Base-by-base conservation (phyloP, 1,139 yeast genomes). In the Taiozyma sp. region DNA sequence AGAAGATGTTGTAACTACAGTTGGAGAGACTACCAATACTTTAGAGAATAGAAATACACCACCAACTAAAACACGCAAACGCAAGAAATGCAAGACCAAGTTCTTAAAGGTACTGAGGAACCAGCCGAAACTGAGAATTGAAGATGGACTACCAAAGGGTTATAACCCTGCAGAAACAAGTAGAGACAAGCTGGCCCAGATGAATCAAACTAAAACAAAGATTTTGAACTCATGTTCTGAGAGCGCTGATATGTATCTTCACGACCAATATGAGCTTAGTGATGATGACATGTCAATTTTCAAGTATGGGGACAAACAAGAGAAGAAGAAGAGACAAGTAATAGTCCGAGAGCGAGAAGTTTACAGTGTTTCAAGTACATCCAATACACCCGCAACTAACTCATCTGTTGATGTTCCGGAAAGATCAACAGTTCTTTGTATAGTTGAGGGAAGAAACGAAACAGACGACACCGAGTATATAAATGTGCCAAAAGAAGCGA, bases 241-340 rank as follows among this genome's bases (percentile, higher is more conserved):
- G 21, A 37, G 43, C 16, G 52, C 61, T 1, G 22, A 16, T 1
- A 41, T 55, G 0, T 59, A 59, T 42, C 21, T 42, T 10, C 53
- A 52, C 40, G 47, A n/a, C 0, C 41, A 53, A 2, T 59, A 59
- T 39, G 50, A 50, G 2, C 45, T 53, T 24, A 55, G 60, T 35
- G 59, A 55, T 35, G 61, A 59, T 42, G 62, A 59, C 30, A 29
- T 46, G 3, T 50, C 50, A 8, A 47, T 54, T n/a, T n/a, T 44
- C 2, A 46, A 46, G 11, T 44, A 43, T 6, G 56, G 53, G 2
- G 35, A 52, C 4, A n/a, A 44, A 13, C 9, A 48, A 39, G 5
- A 43, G 41, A 47, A 30, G 47, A 47, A 30, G 46, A 43, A 13
- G 13, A 19, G 24, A 2, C 9, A 13, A 3, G 41, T 37, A 6